Percentiles rank a stretch among this genome's conserved stretches.
These are phyloP conservation scores for Blastobotrys illinoisensis DNA, from an alignment of 1,139 yeast species.

Conservation along the genomic window DNA sequence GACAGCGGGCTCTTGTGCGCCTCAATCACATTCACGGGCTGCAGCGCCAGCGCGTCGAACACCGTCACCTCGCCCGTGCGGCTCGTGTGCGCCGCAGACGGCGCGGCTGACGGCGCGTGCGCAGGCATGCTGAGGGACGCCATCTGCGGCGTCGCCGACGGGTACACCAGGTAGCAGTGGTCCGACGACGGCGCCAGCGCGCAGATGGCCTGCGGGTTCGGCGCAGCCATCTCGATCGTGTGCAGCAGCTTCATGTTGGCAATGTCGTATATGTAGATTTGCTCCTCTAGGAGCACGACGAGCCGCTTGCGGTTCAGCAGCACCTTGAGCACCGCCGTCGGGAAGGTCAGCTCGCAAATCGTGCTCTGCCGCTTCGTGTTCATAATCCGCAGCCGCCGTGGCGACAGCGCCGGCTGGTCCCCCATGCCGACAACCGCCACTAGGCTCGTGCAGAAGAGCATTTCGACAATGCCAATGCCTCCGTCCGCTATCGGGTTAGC, in stretches of 20 bases:
- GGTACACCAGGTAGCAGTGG: conserved; percentile 72
- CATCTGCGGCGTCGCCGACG: conserved; percentile 57
- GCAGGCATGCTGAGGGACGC: conserved; percentile 32
- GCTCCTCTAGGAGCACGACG: conserved; percentile 74
- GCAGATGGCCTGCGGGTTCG: conserved; percentile 51
- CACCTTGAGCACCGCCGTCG: conserved; percentile 73
- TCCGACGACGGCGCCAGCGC: conserved; percentile 64
- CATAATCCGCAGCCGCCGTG: conserved; percentile 71
- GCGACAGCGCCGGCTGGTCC: conserved; percentile 72
- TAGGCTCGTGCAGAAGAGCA: conserved; percentile 85
- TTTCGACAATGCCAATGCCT: conserved; percentile 61
- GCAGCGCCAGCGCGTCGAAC: conserved; percentile 69
- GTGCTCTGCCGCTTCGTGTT: conserved; percentile 69
- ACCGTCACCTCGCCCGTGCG: conserved; percentile 83
- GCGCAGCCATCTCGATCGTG: conserved; percentile 69
- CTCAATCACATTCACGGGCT: conserved; percentile 83
- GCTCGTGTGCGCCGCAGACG: conserved; percentile 25
- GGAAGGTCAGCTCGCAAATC: conserved; percentile 85
- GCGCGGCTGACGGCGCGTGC: conserved; percentile 17
- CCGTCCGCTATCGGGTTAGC: conserved; percentile 26
- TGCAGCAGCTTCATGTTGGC: conserved; percentile 81
- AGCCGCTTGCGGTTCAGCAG: conserved; percentile 70
- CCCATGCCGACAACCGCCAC: conserved; percentile 86
- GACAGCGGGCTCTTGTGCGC: conserved; percentile 90
- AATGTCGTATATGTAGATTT: conserved; percentile 84